Conservation (phyloP, 1,284 basidiomycete species). For the Puccinia horiana region DNA sequence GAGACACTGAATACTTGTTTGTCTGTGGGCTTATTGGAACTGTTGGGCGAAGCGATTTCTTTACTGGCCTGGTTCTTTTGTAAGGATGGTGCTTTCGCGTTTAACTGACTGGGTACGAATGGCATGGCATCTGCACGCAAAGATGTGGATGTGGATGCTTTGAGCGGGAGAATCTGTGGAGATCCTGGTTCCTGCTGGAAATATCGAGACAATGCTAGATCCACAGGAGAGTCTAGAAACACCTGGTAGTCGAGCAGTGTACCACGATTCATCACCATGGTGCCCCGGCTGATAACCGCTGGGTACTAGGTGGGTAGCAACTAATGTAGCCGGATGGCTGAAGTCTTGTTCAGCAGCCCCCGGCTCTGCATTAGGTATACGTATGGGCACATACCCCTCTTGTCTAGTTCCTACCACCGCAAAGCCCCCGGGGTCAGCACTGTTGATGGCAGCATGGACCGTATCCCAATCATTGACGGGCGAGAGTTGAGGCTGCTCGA, state of each 20-base stretch:
- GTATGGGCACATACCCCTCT: too few species aligned
- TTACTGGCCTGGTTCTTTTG: background rate
- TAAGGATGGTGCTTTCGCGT: background rate
- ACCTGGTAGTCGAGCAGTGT: too few species aligned
- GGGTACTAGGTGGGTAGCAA: too few species aligned
- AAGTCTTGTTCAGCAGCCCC: too few species aligned
- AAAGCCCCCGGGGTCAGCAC: too few species aligned
- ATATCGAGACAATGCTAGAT: background rate
- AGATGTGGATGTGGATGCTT: background rate
- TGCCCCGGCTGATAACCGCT: too few species aligned
- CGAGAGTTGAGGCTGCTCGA: background rate
- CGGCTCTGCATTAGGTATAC: too few species aligned
- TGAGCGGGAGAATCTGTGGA: too few species aligned
- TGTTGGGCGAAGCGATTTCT: background rate
- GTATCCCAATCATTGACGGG: background rate
- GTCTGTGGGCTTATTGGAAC: background rate
- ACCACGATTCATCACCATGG: too few species aligned
- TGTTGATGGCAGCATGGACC: background rate
- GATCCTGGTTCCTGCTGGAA: background rate
- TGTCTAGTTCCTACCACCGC: too few species aligned
- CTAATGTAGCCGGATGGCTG: too few species aligned
- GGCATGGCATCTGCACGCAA: background rate
- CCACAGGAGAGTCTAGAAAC: background rate
- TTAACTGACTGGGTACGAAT: background rate
- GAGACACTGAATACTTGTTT: background rate